Evolutionary conservation across 1,284 basidiomycete genomes (phyloP).

Genomic region (Exsudoporus floridanus): DNA sequence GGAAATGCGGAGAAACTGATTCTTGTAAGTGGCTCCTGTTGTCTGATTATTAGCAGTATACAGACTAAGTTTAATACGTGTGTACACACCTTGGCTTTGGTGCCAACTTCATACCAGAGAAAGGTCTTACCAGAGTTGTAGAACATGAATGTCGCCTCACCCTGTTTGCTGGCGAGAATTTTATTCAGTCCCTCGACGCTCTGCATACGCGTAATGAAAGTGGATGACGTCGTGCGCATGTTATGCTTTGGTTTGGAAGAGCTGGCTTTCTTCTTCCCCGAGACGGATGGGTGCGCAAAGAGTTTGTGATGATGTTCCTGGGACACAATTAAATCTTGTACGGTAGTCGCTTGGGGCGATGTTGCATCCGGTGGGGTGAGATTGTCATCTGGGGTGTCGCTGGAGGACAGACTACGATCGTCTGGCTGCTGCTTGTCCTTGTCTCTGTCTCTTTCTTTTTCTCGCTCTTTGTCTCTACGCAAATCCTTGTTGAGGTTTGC

Average conservation of each 20-base stretch:
- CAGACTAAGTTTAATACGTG: constrained; percentile 2
- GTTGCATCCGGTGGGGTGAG: constrained; percentile 41
- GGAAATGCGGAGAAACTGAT: constrained; percentile 85
- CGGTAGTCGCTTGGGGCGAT: constrained; percentile 22
- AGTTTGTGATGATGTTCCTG: constrained; percentile 44
- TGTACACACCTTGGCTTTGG: constrained; percentile 68
- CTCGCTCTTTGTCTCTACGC: constrained; percentile 53
- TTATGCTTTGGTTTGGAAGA: constrained; percentile 80
- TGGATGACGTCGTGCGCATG: constrained; percentile 83
- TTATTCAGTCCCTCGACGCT: constrained; percentile 75
- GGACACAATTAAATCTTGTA: constrained; percentile 37
- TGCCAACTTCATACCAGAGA: constrained; percentile 79
- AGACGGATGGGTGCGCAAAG: constrained; percentile 44
- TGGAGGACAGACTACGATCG: constrained; percentile 73
- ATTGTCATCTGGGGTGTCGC: constrained; percentile 67
- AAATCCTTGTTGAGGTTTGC: constrained; percentile 42
- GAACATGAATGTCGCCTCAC: constrained; percentile 81
- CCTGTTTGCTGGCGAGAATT: constrained; percentile 72
- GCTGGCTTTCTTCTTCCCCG: constrained; percentile 61
- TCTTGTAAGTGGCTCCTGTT: constrained; percentile 80
- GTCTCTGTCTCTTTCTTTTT: constrained; percentile 58
- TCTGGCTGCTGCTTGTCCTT: constrained; percentile 49
- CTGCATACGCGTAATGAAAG: constrained; percentile 85
- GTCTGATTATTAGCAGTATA: not conserved
- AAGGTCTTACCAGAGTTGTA: constrained; percentile 81